Conservation (phyloP, 352 stramenopile species). For the Phytopythium montanum region DNA sequence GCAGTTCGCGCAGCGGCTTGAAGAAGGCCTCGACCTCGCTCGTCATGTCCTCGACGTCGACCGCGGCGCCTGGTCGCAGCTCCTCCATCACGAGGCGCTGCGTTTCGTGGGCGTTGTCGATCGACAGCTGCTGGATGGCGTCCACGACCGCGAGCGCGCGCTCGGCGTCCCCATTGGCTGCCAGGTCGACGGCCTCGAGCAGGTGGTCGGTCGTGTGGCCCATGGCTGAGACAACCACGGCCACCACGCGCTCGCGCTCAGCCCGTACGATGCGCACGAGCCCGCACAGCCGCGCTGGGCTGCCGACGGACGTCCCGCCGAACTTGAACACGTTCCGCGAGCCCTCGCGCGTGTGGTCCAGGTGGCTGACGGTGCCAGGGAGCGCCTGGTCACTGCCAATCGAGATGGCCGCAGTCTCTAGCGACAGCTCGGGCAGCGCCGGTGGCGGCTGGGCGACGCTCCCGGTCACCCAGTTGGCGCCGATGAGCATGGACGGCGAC, state of each 20-base stretch:
- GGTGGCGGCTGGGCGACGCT: conserved; percentile 24
- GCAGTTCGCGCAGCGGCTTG: conserved; percentile 67
- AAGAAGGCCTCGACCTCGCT: conserved; percentile 53
- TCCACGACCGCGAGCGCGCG: conserved; percentile 49
- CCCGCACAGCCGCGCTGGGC: conserved; percentile 48
- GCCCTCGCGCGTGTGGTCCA: conserved; percentile 51
- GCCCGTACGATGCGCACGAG: conserved; percentile 64
- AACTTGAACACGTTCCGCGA: conserved; percentile 85
- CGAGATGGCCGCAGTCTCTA: conserved; percentile 16
- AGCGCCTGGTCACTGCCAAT: background rate
- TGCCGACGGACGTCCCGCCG: conserved; percentile 73
- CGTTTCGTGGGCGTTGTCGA: conserved; percentile 69
- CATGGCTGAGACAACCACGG: conserved; percentile 79
- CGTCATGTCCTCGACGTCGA: conserved; percentile 50
- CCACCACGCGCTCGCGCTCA: conserved; percentile 51
- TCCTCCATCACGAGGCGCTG: conserved; percentile 31
- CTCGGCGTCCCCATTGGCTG: conserved; percentile 45
- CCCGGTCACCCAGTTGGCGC: conserved; percentile 42
- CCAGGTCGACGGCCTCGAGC: conserved; percentile 58
- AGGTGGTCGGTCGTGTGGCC: conserved; percentile 75
- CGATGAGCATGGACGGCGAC: conserved; percentile 67
- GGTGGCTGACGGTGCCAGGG: conserved; percentile 10
- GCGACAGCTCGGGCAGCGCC: conserved; percentile 8
- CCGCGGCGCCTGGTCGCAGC: conserved; percentile 8
- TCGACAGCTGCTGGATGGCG: conserved; percentile 48